These are phyloP conservation scores for Warburgia ugandensis DNA, from an alignment of 164 flowering plant genomes.

Conservation along the genomic window DNA sequence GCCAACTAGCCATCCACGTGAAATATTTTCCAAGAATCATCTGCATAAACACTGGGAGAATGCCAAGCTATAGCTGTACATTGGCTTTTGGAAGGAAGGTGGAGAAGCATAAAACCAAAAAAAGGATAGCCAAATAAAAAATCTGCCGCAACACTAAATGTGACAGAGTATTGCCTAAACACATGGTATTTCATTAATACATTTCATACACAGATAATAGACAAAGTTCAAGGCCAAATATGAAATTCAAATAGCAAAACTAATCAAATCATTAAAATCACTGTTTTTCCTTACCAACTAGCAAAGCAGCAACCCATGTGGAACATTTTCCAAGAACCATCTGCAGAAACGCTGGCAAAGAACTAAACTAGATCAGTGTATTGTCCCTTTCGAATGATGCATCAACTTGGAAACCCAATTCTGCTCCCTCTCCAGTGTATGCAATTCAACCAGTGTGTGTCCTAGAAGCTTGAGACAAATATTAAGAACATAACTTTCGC, in stretches of 20 bases:
- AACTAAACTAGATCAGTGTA: constrained; percentile 20
- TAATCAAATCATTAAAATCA: constrained; percentile 11
- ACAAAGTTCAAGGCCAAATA: constrained; percentile 4
- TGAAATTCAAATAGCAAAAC: constrained; percentile 6
- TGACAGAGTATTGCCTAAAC: constrained; percentile 13
- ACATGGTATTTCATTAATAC: constrained; percentile 16
- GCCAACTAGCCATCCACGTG: constrained; percentile 49
- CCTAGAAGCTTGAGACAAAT: too few species aligned
- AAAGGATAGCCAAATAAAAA: constrained; percentile 21
- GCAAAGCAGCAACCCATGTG: constrained; percentile 50
- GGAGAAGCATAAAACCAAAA: background rate
- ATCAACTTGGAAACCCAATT: constrained; percentile 33
- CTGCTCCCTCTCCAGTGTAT: too few species aligned
- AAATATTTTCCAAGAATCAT: constrained; percentile 44
- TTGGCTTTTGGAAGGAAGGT: too few species aligned
- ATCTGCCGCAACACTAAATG: constrained; percentile 17
- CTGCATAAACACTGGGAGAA: constrained; percentile 43
- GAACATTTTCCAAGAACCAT: constrained; percentile 44
- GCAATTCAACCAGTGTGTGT: too few species aligned
- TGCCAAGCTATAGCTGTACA: too few species aligned
- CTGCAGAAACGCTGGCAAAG: constrained; percentile 44
- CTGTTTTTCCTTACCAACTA: constrained; percentile 35
- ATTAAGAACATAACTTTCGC: too few species aligned
- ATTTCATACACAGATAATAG: constrained; percentile 12
- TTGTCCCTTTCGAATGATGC: constrained; percentile 27